Evolutionary conservation across 2,329 filamentous ascomycete genomes (phyloP).

Genomic region (Tolypocladium pustulatum): DNA sequence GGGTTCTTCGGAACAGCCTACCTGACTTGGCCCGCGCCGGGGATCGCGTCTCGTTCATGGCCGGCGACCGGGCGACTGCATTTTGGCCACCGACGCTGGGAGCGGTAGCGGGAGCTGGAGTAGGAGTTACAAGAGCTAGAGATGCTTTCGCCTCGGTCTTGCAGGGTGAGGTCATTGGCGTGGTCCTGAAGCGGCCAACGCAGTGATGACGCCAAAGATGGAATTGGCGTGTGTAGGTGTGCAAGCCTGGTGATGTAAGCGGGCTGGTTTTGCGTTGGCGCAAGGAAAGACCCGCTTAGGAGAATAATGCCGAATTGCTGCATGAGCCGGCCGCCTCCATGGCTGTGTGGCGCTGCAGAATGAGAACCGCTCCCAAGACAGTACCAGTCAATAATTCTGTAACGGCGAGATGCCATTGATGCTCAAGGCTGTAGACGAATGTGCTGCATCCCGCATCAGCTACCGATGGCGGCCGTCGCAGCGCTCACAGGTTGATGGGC

Average conservation of each 20-base stretch:
- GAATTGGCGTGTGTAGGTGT: neutral
- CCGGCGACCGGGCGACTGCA: neutral
- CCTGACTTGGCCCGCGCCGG: conserved; percentile 7
- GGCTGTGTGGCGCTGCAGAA: neutral
- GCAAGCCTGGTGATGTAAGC: neutral
- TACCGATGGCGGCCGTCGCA: neutral
- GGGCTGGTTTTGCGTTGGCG: neutral
- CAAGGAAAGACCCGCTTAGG: neutral
- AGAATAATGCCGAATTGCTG: neutral
- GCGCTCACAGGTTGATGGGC: conserved; percentile 3
- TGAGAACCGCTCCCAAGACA: neutral
- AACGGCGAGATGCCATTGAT: neutral
- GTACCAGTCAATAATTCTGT: neutral
- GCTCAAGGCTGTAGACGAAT: neutral
- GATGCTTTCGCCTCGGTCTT: neutral
- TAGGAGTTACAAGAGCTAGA: neutral
- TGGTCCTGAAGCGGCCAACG: neutral
- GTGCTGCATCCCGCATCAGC: neutral
- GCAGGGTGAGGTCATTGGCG: neutral
- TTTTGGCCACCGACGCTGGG: neutral
- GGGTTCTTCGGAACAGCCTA: neutral
- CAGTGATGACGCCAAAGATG: neutral
- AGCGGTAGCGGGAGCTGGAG: neutral
- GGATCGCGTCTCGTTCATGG: conserved; percentile 8
- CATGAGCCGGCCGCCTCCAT: neutral